phyloP scores from a whole-genome alignment of 2,329 filamentous ascomycete genomes.

The Cercospora brassicicola region DNA sequence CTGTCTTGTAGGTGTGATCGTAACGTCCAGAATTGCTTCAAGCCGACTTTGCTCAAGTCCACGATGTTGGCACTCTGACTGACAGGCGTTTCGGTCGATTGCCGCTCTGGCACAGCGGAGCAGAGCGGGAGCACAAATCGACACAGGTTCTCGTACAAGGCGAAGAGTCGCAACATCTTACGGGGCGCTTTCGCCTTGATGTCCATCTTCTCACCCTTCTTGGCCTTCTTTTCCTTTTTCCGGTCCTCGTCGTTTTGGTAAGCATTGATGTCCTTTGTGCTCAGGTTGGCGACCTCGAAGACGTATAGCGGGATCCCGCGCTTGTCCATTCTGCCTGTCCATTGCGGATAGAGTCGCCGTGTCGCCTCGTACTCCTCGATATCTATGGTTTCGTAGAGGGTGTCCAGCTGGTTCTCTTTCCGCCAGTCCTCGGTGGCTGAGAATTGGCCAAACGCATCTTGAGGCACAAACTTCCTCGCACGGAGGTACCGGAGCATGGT shows the following conservation, averaged over 20 bases:
- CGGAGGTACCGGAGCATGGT: slow-evolving; percentile 80
- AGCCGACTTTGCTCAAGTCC: slow-evolving; percentile 80
- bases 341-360: slow-evolving; percentile 83
- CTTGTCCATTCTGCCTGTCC: slow-evolving; percentile 85
- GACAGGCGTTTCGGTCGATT: slow-evolving; percentile 76
- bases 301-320: slow-evolving; percentile 91
- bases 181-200: slow-evolving; percentile 66
- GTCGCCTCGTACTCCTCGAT: slow-evolving; percentile 80
- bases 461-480: slow-evolving; percentile 75
- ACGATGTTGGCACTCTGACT: slow-evolving; percentile 94
- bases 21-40: slow-evolving; percentile 95
- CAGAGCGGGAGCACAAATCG: slow-evolving; percentile 84
- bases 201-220: slow-evolving; percentile 31
- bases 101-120: slow-evolving; percentile 70
- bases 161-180: slow-evolving; percentile 82
- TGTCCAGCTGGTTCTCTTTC: slow-evolving; percentile 71
- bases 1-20: slow-evolving; percentile 93
- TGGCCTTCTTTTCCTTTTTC: slow-evolving; percentile 45
- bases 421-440: slow-evolving; percentile 87
- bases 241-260: slow-evolving; percentile 70
- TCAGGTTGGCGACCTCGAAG: slow-evolving; percentile 80
- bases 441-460: slow-evolving; percentile 80
- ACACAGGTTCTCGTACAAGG: slow-evolving; percentile 89
- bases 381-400: slow-evolving; percentile 83
- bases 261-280: slow-evolving; percentile 74